Evolutionary conservation across 2,329 filamentous ascomycete species (phyloP), one percentile per base, ranked within the genome.

Genomic region (Balansia obtecta): DNA sequence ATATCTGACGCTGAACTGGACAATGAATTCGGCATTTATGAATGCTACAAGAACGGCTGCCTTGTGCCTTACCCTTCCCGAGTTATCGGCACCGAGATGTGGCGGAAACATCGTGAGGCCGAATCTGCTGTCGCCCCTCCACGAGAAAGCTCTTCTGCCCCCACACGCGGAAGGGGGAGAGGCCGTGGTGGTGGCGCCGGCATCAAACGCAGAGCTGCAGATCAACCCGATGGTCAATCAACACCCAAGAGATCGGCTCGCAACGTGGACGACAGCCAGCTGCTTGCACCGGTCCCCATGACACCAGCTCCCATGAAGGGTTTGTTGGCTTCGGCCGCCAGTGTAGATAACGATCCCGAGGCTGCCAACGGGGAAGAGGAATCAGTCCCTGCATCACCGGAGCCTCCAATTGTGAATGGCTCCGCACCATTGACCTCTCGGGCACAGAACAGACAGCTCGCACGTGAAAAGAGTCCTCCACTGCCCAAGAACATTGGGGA

Each of bases 141-240:
- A 13, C 56, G 58, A 39, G 53, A 55, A 32, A 50, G 56, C n/a
- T 50, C 61, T 30, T 53, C 57, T 50, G 58, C 58, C 33, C 56
- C 60, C 37, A 59, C 54, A 54, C 66, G 55, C 53, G 60, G 52
- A 58, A 67, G 55, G 52, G 60, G 49, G 55, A 63, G 59, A 61
- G 67, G 61, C 48, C 61, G 56, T 57, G 67, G 57, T 57, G 67
- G 57, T 44, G 66, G 59, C 45, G 64, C 60, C 34, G 60, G 58
- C 49, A 62, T 58, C 53, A 80, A 79, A 64, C 72, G 76, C 22
- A 76, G 71, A 57, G 71, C 75, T 6, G 71, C 70, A 13, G 72
- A 71, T 30, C 71, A 74, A 53, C 68, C 67, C 1, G 75, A 77
- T 18, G 71, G 69, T 20, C 71, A 75, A 54, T 71, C 72, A 1